Evolutionary conservation across 257 asterid genomes (phyloP).

Genomic region (Solanum lycopersicoides): DNA sequence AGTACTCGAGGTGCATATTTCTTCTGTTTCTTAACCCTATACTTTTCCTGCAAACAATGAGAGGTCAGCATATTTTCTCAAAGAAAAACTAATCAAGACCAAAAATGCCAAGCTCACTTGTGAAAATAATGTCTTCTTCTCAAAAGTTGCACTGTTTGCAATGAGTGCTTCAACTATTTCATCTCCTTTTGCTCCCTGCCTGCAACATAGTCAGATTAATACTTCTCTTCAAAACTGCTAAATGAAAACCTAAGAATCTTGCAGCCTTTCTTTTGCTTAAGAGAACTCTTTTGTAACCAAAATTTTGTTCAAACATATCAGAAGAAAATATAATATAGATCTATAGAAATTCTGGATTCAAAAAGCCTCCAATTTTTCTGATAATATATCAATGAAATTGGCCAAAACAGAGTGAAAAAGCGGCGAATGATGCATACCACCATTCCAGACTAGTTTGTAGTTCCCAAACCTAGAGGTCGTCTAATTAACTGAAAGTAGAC

Average conservation of each 20-base stretch:
- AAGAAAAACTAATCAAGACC: background rate
- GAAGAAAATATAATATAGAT: background rate
- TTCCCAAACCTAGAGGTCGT: background rate
- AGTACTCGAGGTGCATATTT: conserved; percentile 92
- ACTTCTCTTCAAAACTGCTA: background rate
- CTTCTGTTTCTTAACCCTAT: conserved; percentile 90
- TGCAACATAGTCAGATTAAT: conserved; percentile 18
- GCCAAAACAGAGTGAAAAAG: background rate
- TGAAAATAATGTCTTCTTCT: conserved; percentile 86
- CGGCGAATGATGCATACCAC: background rate
- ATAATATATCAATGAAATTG: background rate
- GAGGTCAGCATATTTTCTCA: conserved; percentile 8
- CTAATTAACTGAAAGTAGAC: background rate
- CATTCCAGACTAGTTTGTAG: background rate
- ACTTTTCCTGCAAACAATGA: conserved; percentile 62
- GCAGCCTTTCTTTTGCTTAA: background rate
- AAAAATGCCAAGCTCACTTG: conserved; percentile 36
- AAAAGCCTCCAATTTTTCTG: background rate
- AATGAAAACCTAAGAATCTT: background rate
- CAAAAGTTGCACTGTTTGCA: conserved; percentile 88
- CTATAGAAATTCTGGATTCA: background rate
- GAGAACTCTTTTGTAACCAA: background rate
- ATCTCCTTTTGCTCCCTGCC: conserved; percentile 72
- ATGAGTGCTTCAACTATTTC: conserved; percentile 89
- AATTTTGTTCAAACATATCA: background rate